Base-by-base conservation (phyloP, 2,329 filamentous ascomycete species). In the Bertia moriformis region DNA sequence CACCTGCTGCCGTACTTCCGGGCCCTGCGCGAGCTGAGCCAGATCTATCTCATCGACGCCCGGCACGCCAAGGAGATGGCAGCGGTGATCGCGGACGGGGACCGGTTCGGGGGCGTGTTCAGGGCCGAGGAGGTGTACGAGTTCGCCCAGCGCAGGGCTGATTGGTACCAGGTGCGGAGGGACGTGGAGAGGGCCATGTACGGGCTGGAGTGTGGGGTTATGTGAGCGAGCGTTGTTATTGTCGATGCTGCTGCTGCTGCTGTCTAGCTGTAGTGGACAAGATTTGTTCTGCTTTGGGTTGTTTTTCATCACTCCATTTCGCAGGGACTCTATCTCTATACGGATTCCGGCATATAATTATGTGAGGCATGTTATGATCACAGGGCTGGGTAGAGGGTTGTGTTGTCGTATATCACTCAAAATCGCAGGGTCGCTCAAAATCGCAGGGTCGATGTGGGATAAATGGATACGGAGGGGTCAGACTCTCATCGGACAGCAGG, bases 161-260 rank as follows among this genome's bases (percentile, higher is more conserved):
- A 98, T 61, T 98, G 91, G 91, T 94, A 93, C 55, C 71, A 81
- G 49, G 85, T 98, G 10, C 83, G 82, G 63, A 76, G 73, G 46
- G 77, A 87, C 45, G 91, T 98, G 4, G 91, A 98, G 66, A 81
- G 83, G 60, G 87, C 87, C 44, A 95, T 98, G 87, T 96, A 95
- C 61, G 91, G 91, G 3, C 74, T 94, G 56, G 89, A 91, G 43
- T 98, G 91, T 58, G 57, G 55, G 36, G 53, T 93, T 33, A 96
- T 95, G 87, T 96, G 59, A 69, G 40, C n/a, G n/a, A n/a, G n/a
- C n/a, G n/a, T n/a, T n/a, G n/a, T n/a, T n/a, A n/a, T 38, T 36
- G 12, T 37, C 12, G 12, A 37, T n/a, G n/a, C n/a, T 12, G n/a
- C 27, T 30, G 27, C 12, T 39, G 17, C 12, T 24, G 40, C 4